Evolutionary conservation across 1,284 basidiomycete species (phyloP).

Genomic region (Farysia itapuensis): DNA sequence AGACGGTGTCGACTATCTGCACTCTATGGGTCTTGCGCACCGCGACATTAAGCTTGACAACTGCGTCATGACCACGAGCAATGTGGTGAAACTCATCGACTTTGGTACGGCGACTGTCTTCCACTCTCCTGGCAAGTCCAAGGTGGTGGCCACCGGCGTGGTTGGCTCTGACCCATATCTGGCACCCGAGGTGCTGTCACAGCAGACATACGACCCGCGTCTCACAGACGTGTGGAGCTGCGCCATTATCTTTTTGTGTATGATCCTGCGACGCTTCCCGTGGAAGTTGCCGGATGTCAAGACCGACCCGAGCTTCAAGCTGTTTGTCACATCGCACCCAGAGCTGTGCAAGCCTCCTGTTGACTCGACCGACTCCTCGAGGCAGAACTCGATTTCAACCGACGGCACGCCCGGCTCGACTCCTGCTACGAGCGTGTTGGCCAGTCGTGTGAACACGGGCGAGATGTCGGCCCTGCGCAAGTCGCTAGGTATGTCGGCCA

Average conservation of each 20-base stretch:
- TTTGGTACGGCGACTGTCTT: constrained; percentile 99
- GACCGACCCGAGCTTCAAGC: constrained; percentile 84
- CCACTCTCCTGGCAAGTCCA: constrained; percentile 79
- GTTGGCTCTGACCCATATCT: constrained; percentile 98
- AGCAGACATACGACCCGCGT: constrained; percentile 85
- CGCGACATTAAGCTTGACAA: constrained; percentile 99
- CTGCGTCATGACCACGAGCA: constrained; percentile 92
- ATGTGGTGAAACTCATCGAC: constrained; percentile 98
- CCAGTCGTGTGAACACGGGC: constrained; percentile 31
- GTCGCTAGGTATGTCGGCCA: constrained; percentile 11
- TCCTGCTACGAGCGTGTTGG: constrained; percentile 13
- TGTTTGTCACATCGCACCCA: constrained; percentile 88
- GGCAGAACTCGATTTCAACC: constrained; percentile 3
- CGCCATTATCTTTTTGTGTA: constrained; percentile 98
- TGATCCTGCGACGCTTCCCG: constrained; percentile 94
- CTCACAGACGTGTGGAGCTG: constrained; percentile 98
- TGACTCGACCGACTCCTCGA: constrained; percentile 2
- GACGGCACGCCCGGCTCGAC: constrained; percentile 6
- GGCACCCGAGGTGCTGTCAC: constrained; percentile 87
- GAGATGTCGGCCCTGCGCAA: constrained; percentile 11
- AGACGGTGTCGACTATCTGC: constrained; percentile 96
- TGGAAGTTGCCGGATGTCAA: constrained; percentile 98
- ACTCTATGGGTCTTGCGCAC: constrained; percentile 94
- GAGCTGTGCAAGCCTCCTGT: constrained; percentile 67
- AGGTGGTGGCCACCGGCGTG: constrained; percentile 73